A percentile compares a stretch with the other conserved stretches of the same genome.
Conservation (phyloP, 495 filamentous ascomycete species). For the Oidiodendron maius region DNA sequence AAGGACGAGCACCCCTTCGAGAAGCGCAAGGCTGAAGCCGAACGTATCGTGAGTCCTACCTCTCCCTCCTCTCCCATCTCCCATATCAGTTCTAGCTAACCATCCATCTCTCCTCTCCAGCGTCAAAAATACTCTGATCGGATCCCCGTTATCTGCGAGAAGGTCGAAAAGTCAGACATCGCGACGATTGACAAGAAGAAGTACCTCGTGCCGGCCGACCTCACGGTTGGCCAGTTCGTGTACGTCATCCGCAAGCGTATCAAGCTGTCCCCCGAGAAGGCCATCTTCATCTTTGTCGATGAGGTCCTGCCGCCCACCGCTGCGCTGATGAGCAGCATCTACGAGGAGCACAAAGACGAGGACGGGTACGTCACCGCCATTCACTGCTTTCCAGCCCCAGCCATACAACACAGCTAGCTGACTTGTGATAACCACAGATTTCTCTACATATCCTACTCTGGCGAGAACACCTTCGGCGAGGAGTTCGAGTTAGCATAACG, state of each 20-base stretch:
- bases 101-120: slow-evolving; percentile 5
- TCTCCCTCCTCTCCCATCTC: not conserved
- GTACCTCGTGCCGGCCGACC: slow-evolving; percentile 94
- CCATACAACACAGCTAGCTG: not conserved
- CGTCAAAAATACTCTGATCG: slow-evolving; percentile 98
- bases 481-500: no score
- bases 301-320: slow-evolving; percentile 96
- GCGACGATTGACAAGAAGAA: slow-evolving; percentile 99
- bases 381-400: not conserved
- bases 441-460: slow-evolving; percentile 75
- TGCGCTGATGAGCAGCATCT: slow-evolving; percentile 98
- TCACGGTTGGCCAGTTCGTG: slow-evolving; percentile 99
- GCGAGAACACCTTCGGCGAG: slow-evolving; percentile 97
- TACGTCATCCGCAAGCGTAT: slow-evolving; percentile 99
- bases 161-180: slow-evolving; percentile 98
- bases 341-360: slow-evolving; percentile 96
- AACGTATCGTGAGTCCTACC: slow-evolving; percentile 47
- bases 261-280: slow-evolving; percentile 99
- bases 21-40: slow-evolving; percentile 99
- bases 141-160: slow-evolving; percentile 99
- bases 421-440: slow-evolving; percentile 9
- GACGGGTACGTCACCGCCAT: no score
- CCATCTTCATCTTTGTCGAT: slow-evolving; percentile 99
- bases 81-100: slow-evolving; percentile 1
- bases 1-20: slow-evolving; percentile 99